Evolutionary conservation across 371 early-diverging fungal genomes (phyloP), one percentile per base, ranked within the genome.

Genomic region (Mucor sp.): DNA sequence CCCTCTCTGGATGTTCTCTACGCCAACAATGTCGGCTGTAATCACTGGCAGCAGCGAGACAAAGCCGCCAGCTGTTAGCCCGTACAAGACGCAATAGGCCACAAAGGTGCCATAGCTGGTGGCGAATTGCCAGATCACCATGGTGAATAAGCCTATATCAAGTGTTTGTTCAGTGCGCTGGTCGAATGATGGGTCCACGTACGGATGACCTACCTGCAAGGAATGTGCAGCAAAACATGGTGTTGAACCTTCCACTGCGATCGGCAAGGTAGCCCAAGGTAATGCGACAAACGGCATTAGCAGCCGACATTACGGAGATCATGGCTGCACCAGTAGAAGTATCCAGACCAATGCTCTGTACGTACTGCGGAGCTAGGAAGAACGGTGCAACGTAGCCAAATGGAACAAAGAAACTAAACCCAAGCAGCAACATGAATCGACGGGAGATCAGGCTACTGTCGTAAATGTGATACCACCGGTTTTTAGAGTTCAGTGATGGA

Each of bases 81-180:
- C 89, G 55, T 85, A 87, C 5, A 86, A 47, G 0, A 78, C 72
- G 30, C 75, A 76, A 37, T 62, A 80, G 0, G 62, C 70, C 2
- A 58, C 65, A 63, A 67, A 77, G 6, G 50, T 17, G 28, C 47
- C 57, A 65, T 67, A 67, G 67, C 3, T 91, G 87, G 0, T 81
- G 82, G 39, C 88, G 86, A 70, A 89, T 15, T 87, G 87, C 92
- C 92, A 92, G 37, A 90, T 63, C 4, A 89, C 58, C 69, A 89
- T 77, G 7, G 85, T 84, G 27, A 87, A 78, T 1, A 87, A 21
- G 47, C 70, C 80, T 77, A 43, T 33, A 11, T 37, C 12, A 43
- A 6, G 30, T 30, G 15, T 8, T 4, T 5, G 23, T 9, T 35
- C 14, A 23, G 21, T 48, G 25, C 12, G 15, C n/a, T n/a, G 7